Conservation (phyloP, 225 moss, liverwort and hornwort species). For the Climacium dendroides region DNA sequence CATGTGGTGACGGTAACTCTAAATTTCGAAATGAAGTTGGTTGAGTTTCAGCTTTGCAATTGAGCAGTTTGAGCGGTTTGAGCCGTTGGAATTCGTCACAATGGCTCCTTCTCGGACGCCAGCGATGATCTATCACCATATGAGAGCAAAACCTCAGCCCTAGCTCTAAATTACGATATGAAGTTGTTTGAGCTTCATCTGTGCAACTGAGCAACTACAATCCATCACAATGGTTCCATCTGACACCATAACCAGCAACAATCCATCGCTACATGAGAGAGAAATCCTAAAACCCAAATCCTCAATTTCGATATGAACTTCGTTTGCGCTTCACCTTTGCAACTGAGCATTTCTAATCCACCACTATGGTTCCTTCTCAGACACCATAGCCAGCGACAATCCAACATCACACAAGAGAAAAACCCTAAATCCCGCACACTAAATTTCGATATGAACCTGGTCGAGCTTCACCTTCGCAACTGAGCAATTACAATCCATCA, state of each 20-base stretch:
- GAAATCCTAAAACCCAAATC: too few species aligned
- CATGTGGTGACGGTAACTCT: background rate
- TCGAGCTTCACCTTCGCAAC: background rate
- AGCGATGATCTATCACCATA: background rate
- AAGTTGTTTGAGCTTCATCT: background rate
- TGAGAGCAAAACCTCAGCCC: background rate
- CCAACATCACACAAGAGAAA: background rate
- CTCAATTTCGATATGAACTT: background rate
- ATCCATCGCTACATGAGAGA: background rate
- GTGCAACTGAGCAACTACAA: background rate
- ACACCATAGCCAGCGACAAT: background rate
- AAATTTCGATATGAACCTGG: background rate
- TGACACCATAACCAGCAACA: background rate
- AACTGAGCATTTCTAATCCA: background rate
- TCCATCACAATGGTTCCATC: background rate
- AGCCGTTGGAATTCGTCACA: background rate
- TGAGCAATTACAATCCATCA: background rate
- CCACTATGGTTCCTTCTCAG: background rate
- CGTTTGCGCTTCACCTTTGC: background rate
- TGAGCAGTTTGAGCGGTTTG: too few species aligned
- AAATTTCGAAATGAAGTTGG: background rate
- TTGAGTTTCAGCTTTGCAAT: background rate
- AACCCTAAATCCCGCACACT: background rate
- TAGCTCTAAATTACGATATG: background rate
- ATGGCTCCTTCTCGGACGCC: background rate